Evolutionary conservation across 257 asterid genomes (phyloP), one percentile per base, ranked within the genome.

Genomic region (Euphrasia confusa): DNA sequence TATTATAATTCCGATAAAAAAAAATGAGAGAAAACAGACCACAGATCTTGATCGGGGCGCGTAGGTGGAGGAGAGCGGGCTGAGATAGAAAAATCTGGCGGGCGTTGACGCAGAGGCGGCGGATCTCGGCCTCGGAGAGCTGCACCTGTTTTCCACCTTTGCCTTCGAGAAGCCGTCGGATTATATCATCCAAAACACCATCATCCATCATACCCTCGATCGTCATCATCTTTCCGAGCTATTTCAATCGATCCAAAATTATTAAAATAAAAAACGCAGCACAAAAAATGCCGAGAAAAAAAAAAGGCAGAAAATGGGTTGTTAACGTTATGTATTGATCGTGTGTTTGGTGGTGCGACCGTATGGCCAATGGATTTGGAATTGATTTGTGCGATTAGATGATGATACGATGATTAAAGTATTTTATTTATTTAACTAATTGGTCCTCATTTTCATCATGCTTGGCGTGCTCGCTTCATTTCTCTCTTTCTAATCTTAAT

Each of bases 101-200:
- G 37, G 94, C 94, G 71, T 80, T 83, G 75, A 83, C 84, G 75
- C 95, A 87, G 64, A 90, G 94, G 80, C 80, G 94, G n/a, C 95
- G 92, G 86, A 90, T 87, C 95, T 90, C 97, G 5, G 81, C 84
- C 77, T 90, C 97, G n/a, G 97, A 90, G 0, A 90, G 81, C 88
- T 90, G 86, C 6, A 84, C 95, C 82, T 90, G 97, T 52, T 87
- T 87, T 15, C 89, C 95, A 3, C 89, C 89, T 73, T 80, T 90
- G 12, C 95, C 94, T 66, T 90, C 95, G 68, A 87, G 70, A 3
- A 90, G 71, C 37, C 97, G 79, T 72, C 83, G 40, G 62, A 90
- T 83, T 53, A 90, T 84, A 67, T 90, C 95, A 72, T 90, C 94
- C 85, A 90, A 75, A 55, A 87, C 90, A 15, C 83, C 89, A 24